Conservation (phyloP, 78 protist genomes). For the Tieghemostelium lacteum region DNA sequence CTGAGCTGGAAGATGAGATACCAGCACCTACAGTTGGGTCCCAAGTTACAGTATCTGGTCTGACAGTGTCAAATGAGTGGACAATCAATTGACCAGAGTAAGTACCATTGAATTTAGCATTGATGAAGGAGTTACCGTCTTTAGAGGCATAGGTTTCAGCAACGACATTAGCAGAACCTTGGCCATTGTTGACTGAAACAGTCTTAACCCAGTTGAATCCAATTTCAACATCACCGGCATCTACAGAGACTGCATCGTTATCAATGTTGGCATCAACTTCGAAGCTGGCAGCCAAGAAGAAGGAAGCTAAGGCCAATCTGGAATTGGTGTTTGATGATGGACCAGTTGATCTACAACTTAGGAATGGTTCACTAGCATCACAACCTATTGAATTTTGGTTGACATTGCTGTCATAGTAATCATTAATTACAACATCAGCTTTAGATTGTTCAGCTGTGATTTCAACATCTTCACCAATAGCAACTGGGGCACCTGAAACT, state of each 20-base stretch:
- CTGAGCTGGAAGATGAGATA: not conserved
- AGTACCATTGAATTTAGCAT: conserved; percentile 6
- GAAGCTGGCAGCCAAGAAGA: not conserved
- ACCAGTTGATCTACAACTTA: conserved; percentile 55
- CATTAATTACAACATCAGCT: conserved; percentile 25
- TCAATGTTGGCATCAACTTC: not conserved
- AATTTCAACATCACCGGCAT: not conserved
- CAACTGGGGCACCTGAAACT: conserved; percentile 23
- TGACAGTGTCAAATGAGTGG: conserved; percentile 35
- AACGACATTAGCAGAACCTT: not conserved
- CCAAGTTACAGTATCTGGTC: conserved; percentile 38
- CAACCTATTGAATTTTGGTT: not conserved
- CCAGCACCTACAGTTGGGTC: conserved; percentile 49
- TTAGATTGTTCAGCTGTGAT: conserved; percentile 37
- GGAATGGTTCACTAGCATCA: not conserved
- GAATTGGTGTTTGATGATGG: conserved; percentile 28
- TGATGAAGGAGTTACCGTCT: not conserved
- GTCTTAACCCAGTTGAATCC: conserved; percentile 16
- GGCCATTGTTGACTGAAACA: not conserved
- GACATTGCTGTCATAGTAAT: conserved; percentile 20
- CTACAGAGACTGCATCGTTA: not conserved
- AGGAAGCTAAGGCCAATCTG: conserved; percentile 39
- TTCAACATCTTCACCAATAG: not conserved
- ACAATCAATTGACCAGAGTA: no score
- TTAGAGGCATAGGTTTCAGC: not conserved